A percentile compares a stretch with the other conserved stretches of the same genome.
phyloP scores from a whole-genome alignment of 805 yeast species.

The Komagataella ulmi region DNA sequence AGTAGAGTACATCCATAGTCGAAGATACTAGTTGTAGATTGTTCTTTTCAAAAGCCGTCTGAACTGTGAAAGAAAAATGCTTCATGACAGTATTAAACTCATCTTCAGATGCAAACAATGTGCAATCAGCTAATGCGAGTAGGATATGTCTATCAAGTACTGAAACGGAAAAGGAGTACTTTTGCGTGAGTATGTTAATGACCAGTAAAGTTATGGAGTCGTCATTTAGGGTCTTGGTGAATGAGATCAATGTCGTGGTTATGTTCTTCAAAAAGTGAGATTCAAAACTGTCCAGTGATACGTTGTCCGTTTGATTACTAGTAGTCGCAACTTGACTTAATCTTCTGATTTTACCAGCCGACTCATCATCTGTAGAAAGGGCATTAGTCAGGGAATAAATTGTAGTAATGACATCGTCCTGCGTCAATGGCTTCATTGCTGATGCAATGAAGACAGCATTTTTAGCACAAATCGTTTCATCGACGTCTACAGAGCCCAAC shows the following conservation, averaged over 20 bases:
- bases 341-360: constrained; percentile 5
- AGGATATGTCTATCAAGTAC: constrained; percentile 43
- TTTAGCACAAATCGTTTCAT: constrained; percentile 29
- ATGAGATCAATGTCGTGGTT: constrained; percentile 50
- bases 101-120: constrained; percentile 44
- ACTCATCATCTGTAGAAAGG: constrained; percentile 40
- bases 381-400: constrained; percentile 75
- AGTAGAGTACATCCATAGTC: constrained; percentile 36
- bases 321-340: not conserved
- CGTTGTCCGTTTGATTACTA: not conserved
- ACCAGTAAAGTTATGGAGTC: constrained; percentile 65
- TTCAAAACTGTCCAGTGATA: not conserved
- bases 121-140: constrained; percentile 49
- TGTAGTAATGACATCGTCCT: constrained; percentile 73
- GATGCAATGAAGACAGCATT: constrained; percentile 48
- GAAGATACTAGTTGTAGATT: constrained; percentile 23
- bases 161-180: constrained; percentile 33
- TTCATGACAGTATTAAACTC: constrained; percentile 56
- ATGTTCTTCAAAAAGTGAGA: constrained; percentile 43
- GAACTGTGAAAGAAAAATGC: constrained; percentile 37
- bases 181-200: constrained; percentile 73
- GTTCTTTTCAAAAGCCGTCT: constrained; percentile 27
- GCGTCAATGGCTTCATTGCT: constrained; percentile 56
- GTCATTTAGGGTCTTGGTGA: constrained; percentile 55
- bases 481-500: constrained; percentile 40